Base-by-base conservation (phyloP, 306 rosid species). In the Gastrolobium villosum region DNA sequence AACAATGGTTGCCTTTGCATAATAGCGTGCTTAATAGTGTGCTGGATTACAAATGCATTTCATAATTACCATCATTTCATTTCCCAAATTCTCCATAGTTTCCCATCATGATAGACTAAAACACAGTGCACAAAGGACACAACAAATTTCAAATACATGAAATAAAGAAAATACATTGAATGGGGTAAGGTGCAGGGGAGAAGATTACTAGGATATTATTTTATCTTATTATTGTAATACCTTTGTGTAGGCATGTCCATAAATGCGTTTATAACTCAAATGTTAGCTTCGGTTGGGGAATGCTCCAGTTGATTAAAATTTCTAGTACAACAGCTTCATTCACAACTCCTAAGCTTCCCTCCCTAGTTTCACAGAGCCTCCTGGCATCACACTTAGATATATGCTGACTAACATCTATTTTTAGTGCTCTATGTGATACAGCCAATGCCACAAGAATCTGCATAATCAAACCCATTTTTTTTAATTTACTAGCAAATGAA, bases 391-490 rank as follows among this genome's bases (percentile, higher is more conserved):
- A 85, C 84, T 88, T 85, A 5, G 94, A 90, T 7, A 88, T 90
- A 71, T 90, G 94, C 52, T 82, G 86, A 77, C 79, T 90, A 1
- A 88, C 74, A 74, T 90, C 97, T 44, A 15, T 84, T 48, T 90
- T 81, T 63, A 88, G 94, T 53, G 97, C 91, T 86, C 85, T 87
- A 75, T 90, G 97, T 35, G 97, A 90, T 66, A 94, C 91, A 74
- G 70, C 79, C 86, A 92, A 80, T 35, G 93, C 97, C 66, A 87
- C 82, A 39, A 92, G 83, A 85, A 92, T 87, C 97, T 92, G 82
- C 61, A 76, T 20, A 11, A 75, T 60, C 72, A 68, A 69, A 64
- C 32, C 49, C 11, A 32, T 39, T 79, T 46, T 65, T 11, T 76
- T 8, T 39, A 48, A 55, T 31, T 77, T 0, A 41, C 36, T 48